Evolutionary conservation across 305 asterid species (phyloP).

Genomic region (Rubia tinctorum): DNA sequence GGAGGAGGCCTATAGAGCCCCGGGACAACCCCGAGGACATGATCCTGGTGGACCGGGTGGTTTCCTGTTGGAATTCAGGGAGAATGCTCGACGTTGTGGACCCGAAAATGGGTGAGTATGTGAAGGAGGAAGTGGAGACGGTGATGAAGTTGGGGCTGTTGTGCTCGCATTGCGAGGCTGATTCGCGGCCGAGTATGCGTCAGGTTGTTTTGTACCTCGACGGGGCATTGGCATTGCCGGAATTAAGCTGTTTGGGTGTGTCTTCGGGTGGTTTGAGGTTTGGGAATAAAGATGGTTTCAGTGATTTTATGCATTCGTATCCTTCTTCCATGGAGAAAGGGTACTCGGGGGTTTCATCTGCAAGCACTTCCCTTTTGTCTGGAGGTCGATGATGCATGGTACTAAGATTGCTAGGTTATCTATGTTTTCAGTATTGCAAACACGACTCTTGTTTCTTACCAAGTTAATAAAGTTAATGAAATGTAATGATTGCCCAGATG

Average conservation of each 20-base stretch:
- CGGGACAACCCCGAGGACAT: neutral
- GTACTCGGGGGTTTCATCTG: neutral
- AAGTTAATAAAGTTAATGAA: neutral
- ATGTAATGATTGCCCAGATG: no score
- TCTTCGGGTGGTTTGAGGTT: neutral
- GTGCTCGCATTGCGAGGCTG: constrained; percentile 24
- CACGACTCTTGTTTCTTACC: neutral
- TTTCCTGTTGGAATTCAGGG: constrained; percentile 1
- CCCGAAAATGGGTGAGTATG: constrained; percentile 20
- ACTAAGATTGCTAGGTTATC: no score
- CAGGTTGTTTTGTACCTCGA: constrained; percentile 37
- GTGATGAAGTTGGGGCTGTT: constrained; percentile 32
- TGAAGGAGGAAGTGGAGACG: constrained; percentile 40
- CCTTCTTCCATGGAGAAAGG: constrained; percentile 21
- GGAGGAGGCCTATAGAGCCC: neutral
- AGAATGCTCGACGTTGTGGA: neutral
- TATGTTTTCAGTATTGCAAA: constrained; percentile 53
- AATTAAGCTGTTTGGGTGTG: neutral
- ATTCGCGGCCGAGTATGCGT: constrained; percentile 48
- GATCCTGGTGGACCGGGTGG: constrained; percentile 1
- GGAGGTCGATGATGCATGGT: constrained; percentile 34
- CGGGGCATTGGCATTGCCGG: neutral
- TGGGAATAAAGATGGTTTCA: neutral
- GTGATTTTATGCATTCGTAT: neutral
- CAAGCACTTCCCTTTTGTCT: constrained; percentile 36